Evolutionary conservation across 2,329 filamentous ascomycete species (phyloP), one percentile per base, ranked within the genome.

Genomic region (Oidium heveae): DNA sequence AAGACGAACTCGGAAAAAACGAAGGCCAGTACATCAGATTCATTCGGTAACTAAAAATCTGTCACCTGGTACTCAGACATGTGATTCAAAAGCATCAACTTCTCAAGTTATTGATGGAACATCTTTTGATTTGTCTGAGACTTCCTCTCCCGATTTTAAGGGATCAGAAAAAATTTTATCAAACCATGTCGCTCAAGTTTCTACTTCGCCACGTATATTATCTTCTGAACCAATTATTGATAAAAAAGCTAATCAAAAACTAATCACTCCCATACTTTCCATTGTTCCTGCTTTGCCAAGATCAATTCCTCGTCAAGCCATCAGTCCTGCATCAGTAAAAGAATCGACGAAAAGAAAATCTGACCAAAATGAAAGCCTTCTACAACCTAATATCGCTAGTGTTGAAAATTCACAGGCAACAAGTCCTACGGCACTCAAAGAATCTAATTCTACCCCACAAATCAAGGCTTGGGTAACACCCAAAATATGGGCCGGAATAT

Each of bases 401-500:
- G 20, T 33, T 49, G 41, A 46, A 10, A 18, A 20, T 18, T 22
- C 37, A 32, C 44, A 13, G 15, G 15, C 18, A 6, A 8, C 28
- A 4, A 8, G 7, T 37, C 36, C 43, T 54, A 13, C 13, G 6
- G 39, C 15, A 28, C 51, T 65, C 4, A 70, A 70, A 51, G 64
- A 67, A 57, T 60, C 63, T 34, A 66, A 69, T 1, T 64, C 70
- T 53, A 64, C 67, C 41, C 66, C 65, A n/a, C 5, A 32, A 32
- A 18, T 10, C n/a, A 68, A 71, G 47, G 62, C 61, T 49, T 63
- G 62, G 63, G 56, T 57, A 13, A 68, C 71, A n/a, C 73, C 75
- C 28, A 75, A 80, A 62, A 79, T 77, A 1, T 86, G 81, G 81
- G 79, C 81, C 28, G 80, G 82, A 58, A 70, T 85, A 47, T 73